Evolutionary conservation across 169 alveolate species (phyloP).

Genomic region (Plasmodium sp.): DNA sequence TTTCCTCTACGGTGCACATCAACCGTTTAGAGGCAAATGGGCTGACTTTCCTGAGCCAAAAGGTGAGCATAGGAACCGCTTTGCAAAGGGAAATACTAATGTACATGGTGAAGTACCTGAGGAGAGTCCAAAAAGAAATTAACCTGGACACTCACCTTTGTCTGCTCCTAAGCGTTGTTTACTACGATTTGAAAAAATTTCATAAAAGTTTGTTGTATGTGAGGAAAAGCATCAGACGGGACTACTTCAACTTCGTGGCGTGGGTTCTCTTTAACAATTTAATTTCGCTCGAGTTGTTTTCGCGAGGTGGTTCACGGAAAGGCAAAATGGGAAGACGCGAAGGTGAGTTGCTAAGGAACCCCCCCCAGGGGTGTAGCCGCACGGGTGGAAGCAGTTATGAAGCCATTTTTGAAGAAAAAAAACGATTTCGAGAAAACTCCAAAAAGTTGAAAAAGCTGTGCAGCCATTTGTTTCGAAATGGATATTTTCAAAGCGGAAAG

Average conservation of each 20-base stretch:
- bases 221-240: slow-evolving; percentile 34
- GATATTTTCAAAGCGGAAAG: slow-evolving; percentile 3
- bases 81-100: slow-evolving; percentile 14
- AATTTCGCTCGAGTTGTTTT: slow-evolving; percentile 19
- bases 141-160: slow-evolving; percentile 33
- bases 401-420: not conserved
- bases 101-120: slow-evolving; percentile 14
- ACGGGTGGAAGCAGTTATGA: not conserved
- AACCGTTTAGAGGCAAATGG: not conserved
- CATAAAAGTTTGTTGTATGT: slow-evolving; percentile 31
- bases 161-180: slow-evolving; percentile 35
- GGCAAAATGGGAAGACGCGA: not conserved
- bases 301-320: not conserved
- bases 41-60: not conserved
- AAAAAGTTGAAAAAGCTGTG: slow-evolving; percentile 7
- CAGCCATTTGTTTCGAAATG: slow-evolving; percentile 5
- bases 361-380: not conserved
- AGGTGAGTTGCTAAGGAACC: not conserved
- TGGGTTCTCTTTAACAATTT: slow-evolving; percentile 41
- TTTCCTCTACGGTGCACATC: not conserved
- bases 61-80: not conserved
- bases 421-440: slow-evolving; percentile 7
- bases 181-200: slow-evolving; percentile 15
- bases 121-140: not conserved
- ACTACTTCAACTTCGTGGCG: slow-evolving; percentile 32